phyloP scores from a whole-genome alignment of 306 rosid species.

The Rosa lucieae region DNA sequence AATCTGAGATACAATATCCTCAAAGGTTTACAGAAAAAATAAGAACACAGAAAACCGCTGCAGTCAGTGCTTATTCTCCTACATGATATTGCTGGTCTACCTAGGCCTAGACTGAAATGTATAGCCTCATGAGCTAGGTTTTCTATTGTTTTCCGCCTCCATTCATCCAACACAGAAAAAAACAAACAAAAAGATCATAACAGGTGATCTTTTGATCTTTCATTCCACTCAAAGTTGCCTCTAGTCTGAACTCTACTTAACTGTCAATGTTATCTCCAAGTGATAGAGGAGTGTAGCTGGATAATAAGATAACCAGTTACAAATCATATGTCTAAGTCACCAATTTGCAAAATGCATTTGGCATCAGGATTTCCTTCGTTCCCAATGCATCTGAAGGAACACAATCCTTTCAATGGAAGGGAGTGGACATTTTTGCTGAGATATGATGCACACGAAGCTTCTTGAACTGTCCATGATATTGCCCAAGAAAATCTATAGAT shows the following conservation, averaged over 20 bases:
- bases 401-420: neutral
- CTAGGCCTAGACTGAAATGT: neutral
- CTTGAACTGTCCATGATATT: neutral
- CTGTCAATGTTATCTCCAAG: neutral
- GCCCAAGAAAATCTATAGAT: neutral
- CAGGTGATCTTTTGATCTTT: neutral
- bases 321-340: too few relatives aligned
- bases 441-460: neutral
- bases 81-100: neutral
- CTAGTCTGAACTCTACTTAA: neutral
- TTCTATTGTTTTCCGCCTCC: neutral
- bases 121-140: neutral
- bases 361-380: neutral
- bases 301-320: neutral
- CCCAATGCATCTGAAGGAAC: neutral
- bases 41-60: neutral
- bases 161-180: neutral
- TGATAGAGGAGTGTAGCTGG: neutral
- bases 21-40: neutral
- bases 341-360: neutral
- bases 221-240: neutral
- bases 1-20: neutral
- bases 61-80: neutral
- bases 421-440: neutral
- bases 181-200: neutral